A percentile compares a stretch with the other conserved stretches of the same genome.
phyloP scores from a whole-genome alignment of 768 basidiomycete species.

The Tylopilus vinaceipallidus region DNA sequence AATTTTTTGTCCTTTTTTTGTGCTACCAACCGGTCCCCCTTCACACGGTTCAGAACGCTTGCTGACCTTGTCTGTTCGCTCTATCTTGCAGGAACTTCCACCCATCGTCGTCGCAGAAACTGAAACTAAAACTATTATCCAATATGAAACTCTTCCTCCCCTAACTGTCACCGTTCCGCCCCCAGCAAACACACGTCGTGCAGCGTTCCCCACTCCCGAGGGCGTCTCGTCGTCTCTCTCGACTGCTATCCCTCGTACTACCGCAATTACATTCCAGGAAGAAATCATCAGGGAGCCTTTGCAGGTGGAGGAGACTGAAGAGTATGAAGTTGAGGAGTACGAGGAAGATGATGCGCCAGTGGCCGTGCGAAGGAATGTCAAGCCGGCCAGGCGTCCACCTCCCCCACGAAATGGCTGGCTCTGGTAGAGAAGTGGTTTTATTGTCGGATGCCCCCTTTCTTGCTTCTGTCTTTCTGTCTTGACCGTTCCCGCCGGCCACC shows the following conservation, averaged over 20 bases:
- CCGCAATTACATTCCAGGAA: slow-evolving; percentile 66
- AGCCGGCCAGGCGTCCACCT: slow-evolving; percentile 46
- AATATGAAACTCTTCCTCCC: slow-evolving; percentile 47
- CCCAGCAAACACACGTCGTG: slow-evolving; percentile 76
- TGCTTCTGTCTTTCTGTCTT: slow-evolving; percentile 15
- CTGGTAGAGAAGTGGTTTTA: slow-evolving; percentile 40
- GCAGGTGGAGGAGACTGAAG: slow-evolving; percentile 36
- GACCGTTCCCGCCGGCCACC: slow-evolving; percentile 18
- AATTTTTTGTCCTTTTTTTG: slow-evolving; percentile 31
- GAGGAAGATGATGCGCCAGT: slow-evolving; percentile 44
- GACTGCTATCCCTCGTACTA: slow-evolving; percentile 70
- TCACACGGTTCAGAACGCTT: slow-evolving; percentile 25
- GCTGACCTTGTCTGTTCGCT: slow-evolving; percentile 34
- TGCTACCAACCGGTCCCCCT: slow-evolving; percentile 39
- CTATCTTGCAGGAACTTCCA: slow-evolving; percentile 40
- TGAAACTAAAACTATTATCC: slow-evolving; percentile 63
- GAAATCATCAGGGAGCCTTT: slow-evolving; percentile 41
- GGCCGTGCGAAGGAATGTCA: slow-evolving; percentile 40
- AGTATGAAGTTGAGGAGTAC: slow-evolving; percentile 39
- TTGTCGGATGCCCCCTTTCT: slow-evolving; percentile 37
- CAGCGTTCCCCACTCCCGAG: slow-evolving; percentile 70
- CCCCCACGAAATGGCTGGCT: slow-evolving; percentile 54
- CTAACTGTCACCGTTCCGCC: slow-evolving; percentile 69
- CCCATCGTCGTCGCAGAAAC: slow-evolving; percentile 44
- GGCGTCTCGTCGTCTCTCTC: slow-evolving; percentile 54